Conservation (phyloP, 371 early-diverging fungal genomes). For the Sporodiniella umbellata region DNA sequence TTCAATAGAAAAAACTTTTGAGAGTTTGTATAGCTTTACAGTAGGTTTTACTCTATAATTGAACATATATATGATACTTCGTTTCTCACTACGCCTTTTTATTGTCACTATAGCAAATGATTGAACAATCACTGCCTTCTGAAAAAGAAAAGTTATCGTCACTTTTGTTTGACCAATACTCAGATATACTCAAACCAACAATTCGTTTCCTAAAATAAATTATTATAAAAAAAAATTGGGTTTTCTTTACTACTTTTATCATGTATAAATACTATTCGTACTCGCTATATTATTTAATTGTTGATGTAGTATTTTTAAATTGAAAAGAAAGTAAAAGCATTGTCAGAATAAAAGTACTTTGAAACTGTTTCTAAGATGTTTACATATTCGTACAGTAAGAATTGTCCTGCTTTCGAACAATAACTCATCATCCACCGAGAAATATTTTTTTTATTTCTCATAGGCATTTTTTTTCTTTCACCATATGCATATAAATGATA, state of each 20-base stretch:
- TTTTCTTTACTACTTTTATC: background rate
- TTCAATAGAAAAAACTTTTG: background rate
- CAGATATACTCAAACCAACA: conserved; percentile 4
- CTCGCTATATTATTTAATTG: conserved; percentile 6
- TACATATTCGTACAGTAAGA: conserved; percentile 4
- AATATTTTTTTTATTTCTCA: conserved; percentile 1
- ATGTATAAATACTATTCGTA: conserved; percentile 6
- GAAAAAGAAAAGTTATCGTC: conserved; percentile 7
- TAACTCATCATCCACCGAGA: conserved; percentile 3
- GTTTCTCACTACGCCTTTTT: conserved; percentile 8
- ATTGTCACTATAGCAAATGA: conserved; percentile 7
- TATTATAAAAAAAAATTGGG: background rate
- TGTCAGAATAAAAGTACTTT: conserved; percentile 6
- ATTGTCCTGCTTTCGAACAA: conserved; percentile 5
- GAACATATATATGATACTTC: conserved; percentile 3
- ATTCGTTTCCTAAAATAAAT: conserved; percentile 9
- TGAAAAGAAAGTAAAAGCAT: conserved; percentile 5
- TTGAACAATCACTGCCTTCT: conserved; percentile 11
- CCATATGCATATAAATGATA: conserved; percentile 4
- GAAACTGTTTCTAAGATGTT: conserved; percentile 8
- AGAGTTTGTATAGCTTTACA: conserved; percentile 4
- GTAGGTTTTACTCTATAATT: conserved; percentile 9
- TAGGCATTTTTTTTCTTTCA: conserved; percentile 1
- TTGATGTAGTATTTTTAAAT: conserved; percentile 5
- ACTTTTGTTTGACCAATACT: conserved; percentile 6